Percentiles rank a stretch among this genome's conserved stretches.
Conservation (phyloP, 192 early-diverging fungal genomes). For the Dimargaris verticillata region DNA sequence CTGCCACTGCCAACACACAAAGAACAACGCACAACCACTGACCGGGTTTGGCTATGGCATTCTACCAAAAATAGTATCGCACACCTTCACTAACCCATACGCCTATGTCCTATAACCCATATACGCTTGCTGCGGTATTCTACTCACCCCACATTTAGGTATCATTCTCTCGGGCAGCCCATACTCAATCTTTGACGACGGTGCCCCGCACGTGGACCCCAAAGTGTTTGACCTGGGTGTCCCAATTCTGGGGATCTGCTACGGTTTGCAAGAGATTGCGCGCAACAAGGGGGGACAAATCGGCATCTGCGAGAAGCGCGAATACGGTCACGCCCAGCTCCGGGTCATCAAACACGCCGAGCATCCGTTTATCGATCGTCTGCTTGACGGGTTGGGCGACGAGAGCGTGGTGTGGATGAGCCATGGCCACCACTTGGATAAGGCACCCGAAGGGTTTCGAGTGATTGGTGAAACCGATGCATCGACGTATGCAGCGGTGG, state of each 20-base stretch:
- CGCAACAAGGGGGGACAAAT: slow-evolving; percentile 72
- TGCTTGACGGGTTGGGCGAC: slow-evolving; percentile 54
- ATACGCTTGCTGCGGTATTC: not conserved
- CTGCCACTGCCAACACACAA: not conserved
- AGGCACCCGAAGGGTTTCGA: slow-evolving; percentile 62
- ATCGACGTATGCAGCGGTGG: slow-evolving; percentile 79
- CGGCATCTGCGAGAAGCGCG: slow-evolving; percentile 71
- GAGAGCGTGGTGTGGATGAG: slow-evolving; percentile 83
- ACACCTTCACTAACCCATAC: not conserved
- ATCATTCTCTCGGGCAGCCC: slow-evolving; percentile 92
- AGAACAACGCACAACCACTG: no score
- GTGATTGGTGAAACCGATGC: slow-evolving; percentile 75
- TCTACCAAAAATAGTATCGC: no score
- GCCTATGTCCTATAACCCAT: not conserved
- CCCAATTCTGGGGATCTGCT: slow-evolving; percentile 95
- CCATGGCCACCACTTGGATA: slow-evolving; percentile 88
- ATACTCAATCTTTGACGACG: slow-evolving; percentile 90
- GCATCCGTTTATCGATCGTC: slow-evolving; percentile 38
- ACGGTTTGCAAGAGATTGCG: slow-evolving; percentile 94
- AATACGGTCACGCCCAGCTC: slow-evolving; percentile 85
- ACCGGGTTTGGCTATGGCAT: no score
- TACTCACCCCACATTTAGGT: slow-evolving; percentile 25
- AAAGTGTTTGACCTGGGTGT: slow-evolving; percentile 76
- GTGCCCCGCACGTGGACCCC: slow-evolving; percentile 85
- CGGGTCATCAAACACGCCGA: slow-evolving; percentile 41